phyloP scores from a whole-genome alignment of 2,329 filamentous ascomycete genomes.

The Cercospora citrullina region DNA sequence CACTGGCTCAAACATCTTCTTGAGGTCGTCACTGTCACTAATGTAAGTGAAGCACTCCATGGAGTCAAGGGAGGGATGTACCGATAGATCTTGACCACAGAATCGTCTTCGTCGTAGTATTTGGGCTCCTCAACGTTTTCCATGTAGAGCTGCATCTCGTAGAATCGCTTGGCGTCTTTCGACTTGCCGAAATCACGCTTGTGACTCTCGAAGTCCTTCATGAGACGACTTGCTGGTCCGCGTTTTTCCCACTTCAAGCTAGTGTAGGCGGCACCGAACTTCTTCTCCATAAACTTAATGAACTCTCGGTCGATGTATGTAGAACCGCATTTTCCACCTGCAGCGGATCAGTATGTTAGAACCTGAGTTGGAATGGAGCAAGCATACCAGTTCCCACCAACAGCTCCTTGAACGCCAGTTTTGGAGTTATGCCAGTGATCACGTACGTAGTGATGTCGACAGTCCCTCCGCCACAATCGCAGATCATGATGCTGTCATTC shows the following conservation, averaged over 20 bases:
- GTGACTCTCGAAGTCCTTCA: constrained; percentile 20
- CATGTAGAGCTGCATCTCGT: constrained; percentile 10
- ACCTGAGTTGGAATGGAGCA: background rate
- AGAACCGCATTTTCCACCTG: constrained; percentile 23
- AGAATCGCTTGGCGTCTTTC: background rate
- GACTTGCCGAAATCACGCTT: constrained; percentile 20
- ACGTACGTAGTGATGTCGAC: constrained; percentile 22
- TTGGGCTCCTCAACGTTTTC: background rate
- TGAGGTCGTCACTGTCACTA: constrained; percentile 1
- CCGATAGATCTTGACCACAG: constrained; percentile 1
- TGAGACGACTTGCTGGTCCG: constrained; percentile 16
- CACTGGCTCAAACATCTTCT: constrained; percentile 18
- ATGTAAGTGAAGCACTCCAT: background rate
- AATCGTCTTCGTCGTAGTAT: constrained; percentile 12
- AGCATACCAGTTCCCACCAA: constrained; percentile 15
- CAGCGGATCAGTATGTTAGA: background rate
- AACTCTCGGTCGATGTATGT: constrained; percentile 24
- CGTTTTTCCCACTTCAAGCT: constrained; percentile 10
- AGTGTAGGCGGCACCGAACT: constrained; percentile 12
- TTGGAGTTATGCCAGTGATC: constrained; percentile 4
- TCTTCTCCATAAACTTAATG: constrained; percentile 19
- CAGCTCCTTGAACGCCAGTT: constrained; percentile 17
- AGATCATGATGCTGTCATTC: constrained; percentile 18
- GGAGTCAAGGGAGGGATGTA: background rate
- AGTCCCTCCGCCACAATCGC: constrained; percentile 23